Base-by-base conservation (phyloP, 139 green algal genomes). In the Pedinophyceae sp. region DNA sequence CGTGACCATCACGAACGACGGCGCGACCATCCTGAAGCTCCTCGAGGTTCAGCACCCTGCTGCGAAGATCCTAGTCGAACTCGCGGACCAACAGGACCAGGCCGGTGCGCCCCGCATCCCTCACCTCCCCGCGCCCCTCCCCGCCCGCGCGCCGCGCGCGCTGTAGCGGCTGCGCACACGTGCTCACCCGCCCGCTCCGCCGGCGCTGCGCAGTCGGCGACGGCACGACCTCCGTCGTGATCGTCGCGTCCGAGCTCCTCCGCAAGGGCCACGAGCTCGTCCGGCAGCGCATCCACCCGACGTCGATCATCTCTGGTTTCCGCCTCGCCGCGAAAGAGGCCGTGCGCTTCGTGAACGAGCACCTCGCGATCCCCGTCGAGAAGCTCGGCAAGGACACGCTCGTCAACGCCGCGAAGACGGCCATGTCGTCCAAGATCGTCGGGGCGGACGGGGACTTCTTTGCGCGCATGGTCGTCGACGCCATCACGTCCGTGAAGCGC, bases 1-100 rank as follows among this genome's bases (percentile, higher is more conserved):
- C 52, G 93, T 99, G 16, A 98, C 92, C 4, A 97, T 99, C 59
- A 97, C 92, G 39, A 99, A 99, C 60, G 92, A 99, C 64, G 92
- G 92, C 2, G 92, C 92, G 19, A 99, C 92, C 30, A 99, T 99
- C 50, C 61, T 99, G 29, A 96, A 95, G 59, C 72, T 93, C 28
- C 73, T 99, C 3, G 92, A 99, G 61, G 85, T 99, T 30, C 82
- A 98, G 69, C 92, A 99, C 62, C 92, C 92, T 24, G 92, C 92
- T 22, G 92, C 92, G 22, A 97, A 96, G 84, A 95, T 98, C 46
- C 70, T 99, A n/a, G 92, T 99, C 10, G 92, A 99, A 61, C 82
- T 99, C 19, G 89, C 92, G 0, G 86, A 97, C 51, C 73, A 97
- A 45, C 92, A 98, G 62, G 92, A 99, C 66, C 56, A 77, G n/a